Base-by-base conservation (phyloP, 169 alveolate species). In the Plasmodium gonderi region DNA sequence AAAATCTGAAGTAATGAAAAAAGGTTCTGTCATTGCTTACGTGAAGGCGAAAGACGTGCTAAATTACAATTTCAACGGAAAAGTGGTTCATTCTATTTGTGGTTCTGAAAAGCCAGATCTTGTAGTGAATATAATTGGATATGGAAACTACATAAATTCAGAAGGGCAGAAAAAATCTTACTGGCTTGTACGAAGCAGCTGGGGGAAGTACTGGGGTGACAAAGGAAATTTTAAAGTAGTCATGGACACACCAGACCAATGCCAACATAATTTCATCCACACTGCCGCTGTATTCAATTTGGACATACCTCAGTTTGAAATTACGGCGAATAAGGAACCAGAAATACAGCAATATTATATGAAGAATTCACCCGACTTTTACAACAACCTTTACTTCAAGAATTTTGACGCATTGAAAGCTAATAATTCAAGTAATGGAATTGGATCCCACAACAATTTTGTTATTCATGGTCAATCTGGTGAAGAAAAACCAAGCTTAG, bases 21-120 rank as follows among this genome's bases (percentile, higher is more conserved):
- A 72, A 45, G 93, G 95, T 20, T 82, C 93, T 2, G 93, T 20
- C 2, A 82, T 82, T 14, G 78, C 79, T 0, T 76, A 75, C 12
- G 87, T 72, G 29, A 91, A 67, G 23, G 93, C 83, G 1, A 3
- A 45, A 26, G 51, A 67, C 2, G 79, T 23, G 0, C n/a, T 91
- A n/a, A 38, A 51, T 7, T 91, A 72, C 31, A 90, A 91, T 17
- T 40, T 76, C n/a, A 82, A 91, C 51, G 95, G 95, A 4, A 72
- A 6, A 33, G 79, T 79, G 47, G 93, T 81, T 2, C 75, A 20
- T 0, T 29, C 23, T 23, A 11, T 81, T 2, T 91, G 93, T 65
- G 91, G 89, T 23, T 9, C 11, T 49, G 67, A 51, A n/a, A 81
- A 42, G 26, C 91, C 72, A 4, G 93, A 82, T 12, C 91, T 42